Evolutionary conservation across 2,329 filamentous ascomycete species (phyloP).

Genomic region (Dactylellina parvicollis): DNA sequence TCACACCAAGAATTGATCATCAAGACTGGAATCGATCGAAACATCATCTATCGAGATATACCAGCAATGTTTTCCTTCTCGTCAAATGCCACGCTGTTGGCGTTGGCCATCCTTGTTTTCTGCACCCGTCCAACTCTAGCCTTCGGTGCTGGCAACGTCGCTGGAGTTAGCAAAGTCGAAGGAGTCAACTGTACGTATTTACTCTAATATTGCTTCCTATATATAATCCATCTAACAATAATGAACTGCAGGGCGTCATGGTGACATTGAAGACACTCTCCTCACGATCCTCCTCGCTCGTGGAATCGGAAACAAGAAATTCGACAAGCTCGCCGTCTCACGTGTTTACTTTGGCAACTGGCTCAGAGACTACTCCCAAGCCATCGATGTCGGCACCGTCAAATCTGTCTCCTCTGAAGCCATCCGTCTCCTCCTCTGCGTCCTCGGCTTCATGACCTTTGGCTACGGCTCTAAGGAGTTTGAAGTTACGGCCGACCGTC

Average conservation of each 20-base stretch:
- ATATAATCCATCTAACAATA: conserved; percentile 4
- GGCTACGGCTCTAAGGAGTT: conserved; percentile 86
- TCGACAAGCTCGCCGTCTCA: conserved; percentile 85
- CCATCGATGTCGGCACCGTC: conserved; percentile 89
- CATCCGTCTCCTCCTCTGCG: conserved; percentile 86
- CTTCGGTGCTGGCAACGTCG: conserved; percentile 90
- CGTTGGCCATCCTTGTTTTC: conserved; percentile 71
- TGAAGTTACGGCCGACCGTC: conserved; percentile 79
- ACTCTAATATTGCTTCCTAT: conserved; percentile 14
- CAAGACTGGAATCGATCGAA: too few species aligned
- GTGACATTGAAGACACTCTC: conserved; percentile 91
- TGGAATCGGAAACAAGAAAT: conserved; percentile 76
- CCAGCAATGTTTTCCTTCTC: conserved; percentile 33
- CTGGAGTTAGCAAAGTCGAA: conserved; percentile 79
- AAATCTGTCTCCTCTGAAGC: conserved; percentile 90
- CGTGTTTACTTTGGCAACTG: conserved; percentile 97
- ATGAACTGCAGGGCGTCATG: conserved; percentile 71
- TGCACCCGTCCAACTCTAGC: conserved; percentile 76
- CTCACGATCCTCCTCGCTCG: conserved; percentile 74
- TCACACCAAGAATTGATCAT: too few species aligned
- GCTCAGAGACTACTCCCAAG: conserved; percentile 92
- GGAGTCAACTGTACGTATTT: conserved; percentile 77
- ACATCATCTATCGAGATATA: not conserved
- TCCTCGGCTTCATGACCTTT: conserved; percentile 89
- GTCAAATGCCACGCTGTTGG: conserved; percentile 62